These are phyloP conservation scores for Podila horticola DNA, from an alignment of 192 early-diverging fungal genomes.

Conservation along the genomic window DNA sequence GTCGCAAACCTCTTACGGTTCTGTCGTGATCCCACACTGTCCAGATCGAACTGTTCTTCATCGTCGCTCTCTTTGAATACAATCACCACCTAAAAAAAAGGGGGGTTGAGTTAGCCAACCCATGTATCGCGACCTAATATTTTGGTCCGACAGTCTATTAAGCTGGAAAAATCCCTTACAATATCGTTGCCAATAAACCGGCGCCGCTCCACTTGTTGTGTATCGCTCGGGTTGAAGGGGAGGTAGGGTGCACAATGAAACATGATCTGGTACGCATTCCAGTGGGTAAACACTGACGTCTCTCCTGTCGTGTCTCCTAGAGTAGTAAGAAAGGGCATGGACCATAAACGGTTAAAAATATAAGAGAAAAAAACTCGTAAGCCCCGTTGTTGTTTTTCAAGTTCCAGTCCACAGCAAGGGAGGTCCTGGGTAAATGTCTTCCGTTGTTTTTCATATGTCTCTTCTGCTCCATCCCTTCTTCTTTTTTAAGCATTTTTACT, in stretches of 20 bases:
- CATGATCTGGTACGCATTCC: conserved; percentile 81
- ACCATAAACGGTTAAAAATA: too few species aligned
- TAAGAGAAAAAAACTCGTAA: too few species aligned
- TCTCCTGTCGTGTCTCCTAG: conserved; percentile 75
- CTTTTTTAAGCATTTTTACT: not conserved
- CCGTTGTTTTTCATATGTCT: too few species aligned
- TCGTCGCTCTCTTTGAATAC: conserved; percentile 44
- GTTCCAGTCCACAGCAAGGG: too few species aligned
- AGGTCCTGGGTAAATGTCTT: too few species aligned
- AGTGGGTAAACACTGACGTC: conserved; percentile 74
- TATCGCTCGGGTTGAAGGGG: conserved; percentile 67
- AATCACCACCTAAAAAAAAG: conserved; percentile 28
- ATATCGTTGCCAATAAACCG: conserved; percentile 82
- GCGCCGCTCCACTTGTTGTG: conserved; percentile 75
- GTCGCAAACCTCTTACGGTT: conserved; percentile 23
- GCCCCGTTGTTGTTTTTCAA: not conserved
- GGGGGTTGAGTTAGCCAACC: not conserved
- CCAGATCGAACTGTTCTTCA: conserved; percentile 39
- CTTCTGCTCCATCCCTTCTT: too few species aligned
- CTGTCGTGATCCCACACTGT: conserved; percentile 39
- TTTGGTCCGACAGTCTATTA: conserved; percentile 40
- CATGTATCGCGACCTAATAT: not conserved
- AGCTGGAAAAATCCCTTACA: conserved; percentile 63
- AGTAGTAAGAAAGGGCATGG: not conserved
- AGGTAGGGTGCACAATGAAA: conserved; percentile 77